Base-by-base conservation (phyloP, 257 asterid genomes). In the Sherardia arvensis region DNA sequence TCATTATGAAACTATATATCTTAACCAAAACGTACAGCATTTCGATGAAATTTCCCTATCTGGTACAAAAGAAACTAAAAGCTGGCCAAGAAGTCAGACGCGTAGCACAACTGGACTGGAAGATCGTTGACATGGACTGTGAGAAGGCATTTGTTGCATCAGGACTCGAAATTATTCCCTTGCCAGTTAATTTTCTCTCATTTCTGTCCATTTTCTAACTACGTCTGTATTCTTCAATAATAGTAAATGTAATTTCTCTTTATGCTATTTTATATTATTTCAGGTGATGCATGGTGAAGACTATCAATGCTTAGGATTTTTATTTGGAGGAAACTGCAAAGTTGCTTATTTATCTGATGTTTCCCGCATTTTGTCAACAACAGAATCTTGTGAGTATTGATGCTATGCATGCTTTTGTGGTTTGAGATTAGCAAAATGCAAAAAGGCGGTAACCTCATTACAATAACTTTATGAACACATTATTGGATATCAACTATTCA, bases 231-330 rank as follows among this genome's bases (percentile, higher is more conserved):
- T 65, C 69, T 60, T 53, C 67, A 17, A 3, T 28, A 30, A 30
- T 62, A 45, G 28, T 63, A 60, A 34, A 61, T 81, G 27, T 59
- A 14, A 49, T 29, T 64, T 63, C 55, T 47, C 69, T 48, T 38
- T 59, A 69, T 26, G 68, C 73, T 68, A 62, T 55, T 68, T 74
- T 67, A 59, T 58, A 47, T 66, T 20, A 63, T 45, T 34, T 67
- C 67, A 93, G 99, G 99, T 93, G 77, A 93, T 93, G 99, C 99
- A 93, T 64, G 99, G 99, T 47, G 96, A 93, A 79, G 99, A 93
- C 77, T 93, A 93, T 68, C 79, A 84, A 43, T 87, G 96, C 75
- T 71, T 90, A 60, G 97, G 97, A 54, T 93, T 93, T 83, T 83
- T 85, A 64, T 93, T 93, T 72, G 99, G 97, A 63, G 79, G 78